Percentiles rank a stretch among this genome's conserved stretches.
These are phyloP conservation scores for Fragilaria radians DNA, from an alignment of 108 stramenopile species.

Conservation along the genomic window DNA sequence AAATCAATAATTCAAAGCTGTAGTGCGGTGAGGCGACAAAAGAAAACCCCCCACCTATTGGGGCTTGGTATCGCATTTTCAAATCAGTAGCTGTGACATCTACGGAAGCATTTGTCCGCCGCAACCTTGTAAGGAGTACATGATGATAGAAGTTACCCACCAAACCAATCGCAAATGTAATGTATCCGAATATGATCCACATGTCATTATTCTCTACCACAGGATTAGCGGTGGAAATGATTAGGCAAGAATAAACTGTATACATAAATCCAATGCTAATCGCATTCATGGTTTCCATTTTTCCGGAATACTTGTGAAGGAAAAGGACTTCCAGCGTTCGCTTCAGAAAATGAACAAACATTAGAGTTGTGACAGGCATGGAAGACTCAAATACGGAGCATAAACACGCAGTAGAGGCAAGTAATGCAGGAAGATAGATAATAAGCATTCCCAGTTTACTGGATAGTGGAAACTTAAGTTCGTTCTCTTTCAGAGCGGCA, in stretches of 20 bases:
- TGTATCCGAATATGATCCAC: constrained; percentile 3
- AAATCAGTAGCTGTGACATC: background rate
- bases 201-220: too few species aligned
- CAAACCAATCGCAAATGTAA: constrained; percentile 38
- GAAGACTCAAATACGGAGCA: constrained; percentile 4
- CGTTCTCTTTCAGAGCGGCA: constrained; percentile 7
- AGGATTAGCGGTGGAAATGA: constrained; percentile 16
- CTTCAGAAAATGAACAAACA: constrained; percentile 49
- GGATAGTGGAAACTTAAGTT: constrained; percentile 11
- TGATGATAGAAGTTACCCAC: constrained; percentile 69
- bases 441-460: constrained; percentile 45
- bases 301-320: constrained; percentile 56
- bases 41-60: constrained; percentile 49
- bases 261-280: constrained; percentile 37
- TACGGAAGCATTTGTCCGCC: constrained; percentile 10
- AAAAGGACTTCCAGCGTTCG: constrained; percentile 46
- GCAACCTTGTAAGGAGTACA: constrained; percentile 38
- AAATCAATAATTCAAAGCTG: constrained; percentile 55
- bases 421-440: constrained; percentile 47
- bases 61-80: constrained; percentile 38
- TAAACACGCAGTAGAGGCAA: constrained; percentile 12
- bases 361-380: constrained; percentile 24
- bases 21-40: constrained; percentile 61
- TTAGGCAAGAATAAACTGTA: constrained; percentile 24
- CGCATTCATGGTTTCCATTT: constrained; percentile 19